phyloP scores from a whole-genome alignment of 208 protist species.

The Leishmania major region DNA sequence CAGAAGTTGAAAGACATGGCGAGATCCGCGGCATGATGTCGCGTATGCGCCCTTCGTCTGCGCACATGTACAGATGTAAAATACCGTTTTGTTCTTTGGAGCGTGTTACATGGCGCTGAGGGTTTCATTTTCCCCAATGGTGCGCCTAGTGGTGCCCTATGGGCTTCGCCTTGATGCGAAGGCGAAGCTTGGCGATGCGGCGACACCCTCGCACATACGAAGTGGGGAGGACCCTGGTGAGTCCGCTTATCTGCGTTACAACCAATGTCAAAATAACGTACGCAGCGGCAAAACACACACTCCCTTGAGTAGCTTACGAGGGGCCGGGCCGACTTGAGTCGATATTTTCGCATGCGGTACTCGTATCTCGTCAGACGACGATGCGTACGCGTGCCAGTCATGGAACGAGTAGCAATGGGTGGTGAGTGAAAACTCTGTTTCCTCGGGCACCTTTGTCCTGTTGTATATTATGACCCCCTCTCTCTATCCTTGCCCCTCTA shows the following conservation, averaged over 20 bases:
- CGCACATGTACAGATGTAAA: slow-evolving; percentile 5
- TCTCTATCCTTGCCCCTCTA: background rate
- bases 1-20: slow-evolving; percentile 39
- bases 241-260: background rate
- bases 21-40: slow-evolving; percentile 8
- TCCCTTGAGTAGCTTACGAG: background rate
- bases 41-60: background rate
- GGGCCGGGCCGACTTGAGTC: background rate
- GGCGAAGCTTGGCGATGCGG: background rate
- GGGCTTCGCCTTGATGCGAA: background rate
- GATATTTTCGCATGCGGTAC: background rate
- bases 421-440: background rate
- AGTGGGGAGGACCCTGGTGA: background rate
- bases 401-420: background rate
- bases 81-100: background rate
- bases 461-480: background rate
- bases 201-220: background rate
- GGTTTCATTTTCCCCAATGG: background rate
- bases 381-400: background rate
- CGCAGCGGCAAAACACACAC: background rate
- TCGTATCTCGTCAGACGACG: background rate
- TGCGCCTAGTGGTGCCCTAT: background rate
- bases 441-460: background rate
- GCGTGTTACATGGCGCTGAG: background rate
- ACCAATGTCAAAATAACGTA: background rate